Conservation (phyloP, 805 yeast genomes). For the Pichia paraexigua region DNA sequence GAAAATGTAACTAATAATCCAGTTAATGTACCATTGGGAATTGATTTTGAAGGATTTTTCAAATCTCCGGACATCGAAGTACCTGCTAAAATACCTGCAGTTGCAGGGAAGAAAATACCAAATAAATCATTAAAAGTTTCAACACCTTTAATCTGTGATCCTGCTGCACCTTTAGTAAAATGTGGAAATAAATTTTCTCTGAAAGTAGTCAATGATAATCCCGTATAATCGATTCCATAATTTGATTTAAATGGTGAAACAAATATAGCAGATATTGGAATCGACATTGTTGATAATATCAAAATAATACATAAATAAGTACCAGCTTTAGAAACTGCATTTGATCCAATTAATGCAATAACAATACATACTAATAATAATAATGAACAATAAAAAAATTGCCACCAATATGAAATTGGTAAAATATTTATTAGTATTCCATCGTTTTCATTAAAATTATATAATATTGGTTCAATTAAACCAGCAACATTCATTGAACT, state of each 20-base stretch:
- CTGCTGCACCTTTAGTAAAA: constrained; percentile 89
- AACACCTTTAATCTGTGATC: constrained; percentile 51
- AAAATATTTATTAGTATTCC: constrained; percentile 53
- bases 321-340: constrained; percentile 76
- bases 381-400: constrained; percentile 61
- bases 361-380: constrained; percentile 65
- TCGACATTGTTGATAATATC: constrained; percentile 64
- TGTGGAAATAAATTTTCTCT: constrained; percentile 63
- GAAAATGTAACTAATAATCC: constrained; percentile 73
- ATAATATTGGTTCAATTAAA: constrained; percentile 80
- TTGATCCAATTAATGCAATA: constrained; percentile 74
- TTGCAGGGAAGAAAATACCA: constrained; percentile 96
- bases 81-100: constrained; percentile 98
- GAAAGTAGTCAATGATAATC: constrained; percentile 63
- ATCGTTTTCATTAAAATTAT: constrained; percentile 56
- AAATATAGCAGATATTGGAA: constrained; percentile 70
- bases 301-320: constrained; percentile 60
- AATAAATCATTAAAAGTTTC: constrained; percentile 82
- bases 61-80: constrained; percentile 98
- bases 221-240: constrained; percentile 50
- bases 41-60: constrained; percentile 74
- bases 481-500: constrained; percentile 93
- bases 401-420: constrained; percentile 62
- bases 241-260: constrained; percentile 56
- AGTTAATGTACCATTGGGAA: constrained; percentile 88